Conservation (phyloP, 169 alveolate species). For the Plasmodium reichenowi region DNA sequence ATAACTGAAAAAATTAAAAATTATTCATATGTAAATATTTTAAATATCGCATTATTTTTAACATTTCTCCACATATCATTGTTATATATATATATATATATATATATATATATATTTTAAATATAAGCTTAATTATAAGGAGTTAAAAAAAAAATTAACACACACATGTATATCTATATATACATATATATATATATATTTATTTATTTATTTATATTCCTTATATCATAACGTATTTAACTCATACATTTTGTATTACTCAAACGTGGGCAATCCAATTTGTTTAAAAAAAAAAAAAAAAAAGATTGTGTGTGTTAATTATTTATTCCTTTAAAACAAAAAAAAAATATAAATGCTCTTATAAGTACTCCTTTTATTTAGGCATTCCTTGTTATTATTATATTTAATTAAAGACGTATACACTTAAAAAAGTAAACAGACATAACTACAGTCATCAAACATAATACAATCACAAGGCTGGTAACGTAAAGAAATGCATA, state of each 20-base stretch:
- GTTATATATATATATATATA: slow-evolving; percentile 17
- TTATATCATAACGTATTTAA: no score
- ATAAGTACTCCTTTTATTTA: no score
- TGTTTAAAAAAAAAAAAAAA: neutral
- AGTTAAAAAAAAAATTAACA: neutral
- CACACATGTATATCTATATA: slow-evolving; percentile 9
- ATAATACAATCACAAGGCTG: slow-evolving; percentile 51
- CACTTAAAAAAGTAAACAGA: slow-evolving; percentile 78
- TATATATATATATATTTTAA: slow-evolving; percentile 14
- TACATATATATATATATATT: slow-evolving; percentile 15
- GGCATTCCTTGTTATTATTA: neutral
- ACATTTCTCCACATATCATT: neutral
- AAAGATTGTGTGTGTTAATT: neutral
- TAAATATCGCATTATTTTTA: no score
- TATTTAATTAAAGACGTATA: slow-evolving; percentile 78
- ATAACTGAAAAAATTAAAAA: no score
- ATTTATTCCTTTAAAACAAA: slow-evolving; percentile 14
- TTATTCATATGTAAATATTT: no score
- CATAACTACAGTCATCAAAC: slow-evolving; percentile 75
- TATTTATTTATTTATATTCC: neutral
- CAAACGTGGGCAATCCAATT: neutral
- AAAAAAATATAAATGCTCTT: no score
- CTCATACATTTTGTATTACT: no score
- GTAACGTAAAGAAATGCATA: slow-evolving; percentile 82
- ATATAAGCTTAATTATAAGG: slow-evolving; percentile 1